phyloP scores from a whole-genome alignment of 495 filamentous ascomycete genomes.

The Aspergillus bertholletiae region DNA sequence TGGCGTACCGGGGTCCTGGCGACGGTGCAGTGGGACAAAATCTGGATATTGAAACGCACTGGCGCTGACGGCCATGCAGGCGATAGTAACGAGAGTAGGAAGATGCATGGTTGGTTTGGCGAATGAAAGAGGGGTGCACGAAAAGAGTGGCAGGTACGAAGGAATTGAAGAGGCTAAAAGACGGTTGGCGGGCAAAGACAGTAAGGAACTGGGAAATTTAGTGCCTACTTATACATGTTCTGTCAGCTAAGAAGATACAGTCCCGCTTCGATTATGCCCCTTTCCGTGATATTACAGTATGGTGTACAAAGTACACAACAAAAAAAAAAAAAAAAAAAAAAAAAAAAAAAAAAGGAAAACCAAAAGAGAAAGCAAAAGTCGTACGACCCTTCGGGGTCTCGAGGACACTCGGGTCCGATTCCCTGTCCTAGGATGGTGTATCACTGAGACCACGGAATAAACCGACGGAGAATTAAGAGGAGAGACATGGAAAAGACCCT shows the following conservation, averaged over 20 bases:
- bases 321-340: background rate
- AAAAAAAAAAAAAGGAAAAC: no score
- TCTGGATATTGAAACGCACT: slow-evolving; percentile 9
- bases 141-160: background rate
- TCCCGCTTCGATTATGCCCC: background rate
- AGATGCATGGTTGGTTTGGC: slow-evolving; percentile 2
- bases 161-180: background rate
- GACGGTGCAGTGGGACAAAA: slow-evolving; percentile 13
- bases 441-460: background rate
- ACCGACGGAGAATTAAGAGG: background rate
- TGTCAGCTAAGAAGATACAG: background rate
- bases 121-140: background rate
- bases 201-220: background rate
- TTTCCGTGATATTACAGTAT: background rate
- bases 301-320: background rate
- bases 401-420: background rate
- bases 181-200: background rate
- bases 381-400: slow-evolving; percentile 1
- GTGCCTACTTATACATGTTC: slow-evolving; percentile 1
- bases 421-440: slow-evolving; percentile 4
- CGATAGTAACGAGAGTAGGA: slow-evolving; percentile 2
- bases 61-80: slow-evolving; percentile 3
- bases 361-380: no score
- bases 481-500: background rate
- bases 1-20: slow-evolving; percentile 36